Evolutionary conservation across 129 eudicot genomes (phyloP), one percentile per base, ranked within the genome.

Genomic region (Artemisia tridentata): DNA sequence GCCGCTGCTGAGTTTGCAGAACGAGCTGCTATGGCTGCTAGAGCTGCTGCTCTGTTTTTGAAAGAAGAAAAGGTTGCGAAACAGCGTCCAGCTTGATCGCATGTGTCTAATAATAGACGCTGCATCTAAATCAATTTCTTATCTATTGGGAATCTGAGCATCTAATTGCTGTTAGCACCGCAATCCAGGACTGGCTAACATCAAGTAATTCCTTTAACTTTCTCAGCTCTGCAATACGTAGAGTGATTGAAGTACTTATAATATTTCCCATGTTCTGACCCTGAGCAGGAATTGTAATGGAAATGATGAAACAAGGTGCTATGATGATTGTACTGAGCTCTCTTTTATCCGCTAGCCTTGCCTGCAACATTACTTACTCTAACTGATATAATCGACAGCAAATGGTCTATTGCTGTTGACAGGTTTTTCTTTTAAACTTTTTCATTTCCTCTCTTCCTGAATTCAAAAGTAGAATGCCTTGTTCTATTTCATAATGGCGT

Each of bases 141-240:
- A n/a, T n/a, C n/a, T n/a, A n/a, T n/a, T 95, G 99, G 99, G 97
- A 95, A 88, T 95, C 99, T 54, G 71, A 88, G 95, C 73, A 95
- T 86, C 86, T 95, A 68, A 85, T 90, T 84, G 93, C 99, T 77
- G 88, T 84, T 31, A 95, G 99, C 90, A 95, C 99, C 54, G 99
- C 97, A 47, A 95, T 95, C 53, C 97, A 90, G 74, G 99, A 95
- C 71, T 90, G 86, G 87, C 92, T 95, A 17, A 83, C 96, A 63
- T 90, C 97, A 84, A 84, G 97, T 95, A 87, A 85, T 54, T 48
- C 12, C 20, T 11, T 75, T 72, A 34, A 55, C n/a, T 50, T 74
- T n/a, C 15, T 76, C 63, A 43, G 23, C 60, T 55, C 59, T 73
- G 16, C 11, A 67, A n/a, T 49, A 18, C 31, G 43, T 72, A 20